A percentile compares a stretch with the other conserved stretches of the same genome.
Evolutionary conservation across 1,284 basidiomycete species (phyloP).

Genomic region (Cutaneotrichosporon mucoides): DNA sequence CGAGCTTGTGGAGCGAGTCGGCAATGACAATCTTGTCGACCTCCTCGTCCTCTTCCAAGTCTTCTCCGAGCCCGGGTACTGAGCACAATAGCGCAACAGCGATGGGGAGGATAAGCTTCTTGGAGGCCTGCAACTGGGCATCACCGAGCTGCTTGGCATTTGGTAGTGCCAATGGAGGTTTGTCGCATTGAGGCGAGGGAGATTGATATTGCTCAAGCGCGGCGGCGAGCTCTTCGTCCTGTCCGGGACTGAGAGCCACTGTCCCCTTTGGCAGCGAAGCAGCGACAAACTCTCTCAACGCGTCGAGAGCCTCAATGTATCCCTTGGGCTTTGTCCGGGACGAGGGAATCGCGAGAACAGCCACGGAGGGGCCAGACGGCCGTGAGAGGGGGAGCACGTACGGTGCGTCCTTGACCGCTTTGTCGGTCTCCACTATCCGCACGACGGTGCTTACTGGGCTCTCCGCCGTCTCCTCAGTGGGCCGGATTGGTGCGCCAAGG

Average conservation of each 20-base stretch:
- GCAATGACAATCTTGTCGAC: constrained; percentile 31
- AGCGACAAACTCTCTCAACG: constrained; percentile 13
- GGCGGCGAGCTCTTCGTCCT: constrained; percentile 10
- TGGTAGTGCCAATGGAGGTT: neutral
- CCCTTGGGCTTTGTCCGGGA: constrained; percentile 26
- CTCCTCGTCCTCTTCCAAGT: neutral
- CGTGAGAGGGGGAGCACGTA: constrained; percentile 5
- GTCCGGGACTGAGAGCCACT: constrained; percentile 21
- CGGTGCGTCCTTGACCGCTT: constrained; percentile 16
- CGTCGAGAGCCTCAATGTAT: constrained; percentile 17
- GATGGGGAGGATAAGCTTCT: constrained; percentile 31
- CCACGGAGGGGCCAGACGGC: neutral
- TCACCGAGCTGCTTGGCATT: neutral
- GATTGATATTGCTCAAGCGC: neutral
- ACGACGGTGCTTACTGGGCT: neutral
- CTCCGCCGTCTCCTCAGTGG: neutral
- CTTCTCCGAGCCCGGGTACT: constrained; percentile 6
- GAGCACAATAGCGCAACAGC: constrained; percentile 26
- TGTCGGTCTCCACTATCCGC: constrained; percentile 27
- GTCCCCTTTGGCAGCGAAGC: neutral
- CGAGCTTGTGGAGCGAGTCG: constrained; percentile 33
- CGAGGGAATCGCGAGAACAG: constrained; percentile 22
- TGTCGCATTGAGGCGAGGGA: neutral
- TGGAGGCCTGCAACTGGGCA: constrained; percentile 2
- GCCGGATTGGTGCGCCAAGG: constrained; percentile 22